Conservation (phyloP, 306 rosid species). For the Quercus rubra region DNA sequence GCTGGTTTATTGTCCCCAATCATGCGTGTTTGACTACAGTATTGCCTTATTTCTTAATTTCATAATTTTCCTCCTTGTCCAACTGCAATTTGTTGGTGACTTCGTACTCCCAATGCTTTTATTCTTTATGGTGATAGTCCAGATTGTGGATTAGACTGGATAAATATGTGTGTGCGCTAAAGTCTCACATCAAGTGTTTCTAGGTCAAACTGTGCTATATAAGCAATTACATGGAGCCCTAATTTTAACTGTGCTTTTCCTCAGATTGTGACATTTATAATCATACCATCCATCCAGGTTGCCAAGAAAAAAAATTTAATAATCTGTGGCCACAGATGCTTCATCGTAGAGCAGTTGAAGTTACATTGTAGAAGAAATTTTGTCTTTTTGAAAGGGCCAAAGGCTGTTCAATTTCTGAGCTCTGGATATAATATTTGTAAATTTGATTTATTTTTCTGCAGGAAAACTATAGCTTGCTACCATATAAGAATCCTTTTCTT, state of each 20-base stretch:
- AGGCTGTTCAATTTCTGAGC: background rate
- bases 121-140: background rate
- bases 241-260: too few relatives aligned
- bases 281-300: background rate
- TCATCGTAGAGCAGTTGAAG: background rate
- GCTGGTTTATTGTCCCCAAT: background rate
- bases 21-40: background rate
- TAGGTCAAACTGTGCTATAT: too few relatives aligned
- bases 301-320: background rate
- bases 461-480: background rate
- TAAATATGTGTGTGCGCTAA: too few relatives aligned
- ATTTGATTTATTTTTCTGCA: background rate
- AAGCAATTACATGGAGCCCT: too few relatives aligned
- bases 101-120: background rate
- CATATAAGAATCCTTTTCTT: background rate
- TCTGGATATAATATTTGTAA: background rate
- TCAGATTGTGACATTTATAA: background rate
- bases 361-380: background rate
- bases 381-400: constrained; percentile 6
- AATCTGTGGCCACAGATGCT: background rate
- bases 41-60: background rate
- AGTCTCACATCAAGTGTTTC: too few relatives aligned
- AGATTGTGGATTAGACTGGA: too few relatives aligned
- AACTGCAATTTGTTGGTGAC: background rate
- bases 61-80: background rate